Conservation (phyloP, 805 yeast species). For the Candida maris region DNA sequence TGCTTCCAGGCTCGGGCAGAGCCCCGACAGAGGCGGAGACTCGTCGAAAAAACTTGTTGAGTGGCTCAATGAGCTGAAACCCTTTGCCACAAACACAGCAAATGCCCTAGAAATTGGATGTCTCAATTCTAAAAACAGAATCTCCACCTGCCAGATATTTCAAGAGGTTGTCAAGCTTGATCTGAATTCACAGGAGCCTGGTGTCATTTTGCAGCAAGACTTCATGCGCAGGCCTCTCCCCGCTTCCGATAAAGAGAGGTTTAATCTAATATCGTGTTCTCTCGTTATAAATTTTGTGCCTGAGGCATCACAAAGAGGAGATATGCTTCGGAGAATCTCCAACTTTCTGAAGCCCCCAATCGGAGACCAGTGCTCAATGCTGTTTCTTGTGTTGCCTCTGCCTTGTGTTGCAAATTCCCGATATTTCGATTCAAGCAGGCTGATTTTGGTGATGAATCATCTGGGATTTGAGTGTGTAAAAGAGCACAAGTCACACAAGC, state of each 20-base stretch:
- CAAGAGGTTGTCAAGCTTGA: conserved; percentile 62
- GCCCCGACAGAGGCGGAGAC: conserved; percentile 78
- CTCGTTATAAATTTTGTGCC: conserved; percentile 89
- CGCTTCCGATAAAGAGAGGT: conserved; percentile 38
- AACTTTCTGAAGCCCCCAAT: conserved; percentile 46
- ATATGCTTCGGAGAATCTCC: conserved; percentile 63
- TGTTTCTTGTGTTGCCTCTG: conserved; percentile 82
- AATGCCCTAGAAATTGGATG: conserved; percentile 82
- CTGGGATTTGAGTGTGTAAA: conserved; percentile 56
- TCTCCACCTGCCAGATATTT: conserved; percentile 58
- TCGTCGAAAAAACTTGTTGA: conserved; percentile 77
- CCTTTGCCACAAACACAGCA: conserved; percentile 10
- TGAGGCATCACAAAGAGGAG: conserved; percentile 63
- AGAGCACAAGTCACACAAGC: conserved; percentile 61
- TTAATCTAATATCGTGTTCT: conserved; percentile 74
- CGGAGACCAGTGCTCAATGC: conserved; percentile 27
- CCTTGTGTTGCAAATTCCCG: conserved; percentile 86
- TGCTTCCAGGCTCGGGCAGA: conserved; percentile 87
- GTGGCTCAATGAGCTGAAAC: conserved; percentile 50
- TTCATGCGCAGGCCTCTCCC: conserved; percentile 79
- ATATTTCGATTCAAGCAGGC: conserved; percentile 51
- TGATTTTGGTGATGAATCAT: conserved; percentile 43
- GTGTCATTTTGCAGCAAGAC: conserved; percentile 65
- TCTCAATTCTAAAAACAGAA: conserved; percentile 61
- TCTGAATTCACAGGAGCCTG: conserved; percentile 72